Conservation (phyloP, 2,329 filamentous ascomycete species). For the Catunica adiposa region DNA sequence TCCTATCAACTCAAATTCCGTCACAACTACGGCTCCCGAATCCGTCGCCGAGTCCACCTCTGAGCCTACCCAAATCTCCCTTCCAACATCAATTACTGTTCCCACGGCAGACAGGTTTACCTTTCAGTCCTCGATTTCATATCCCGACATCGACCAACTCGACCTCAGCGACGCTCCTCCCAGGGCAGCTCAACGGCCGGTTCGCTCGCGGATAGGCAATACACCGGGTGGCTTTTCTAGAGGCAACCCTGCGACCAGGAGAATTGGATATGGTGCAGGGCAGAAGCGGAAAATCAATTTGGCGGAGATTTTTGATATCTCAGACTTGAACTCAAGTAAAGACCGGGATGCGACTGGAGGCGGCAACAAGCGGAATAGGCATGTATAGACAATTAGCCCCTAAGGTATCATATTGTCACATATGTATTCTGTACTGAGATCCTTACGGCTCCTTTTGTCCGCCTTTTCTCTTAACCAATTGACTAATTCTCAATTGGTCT, state of each 20-base stretch:
- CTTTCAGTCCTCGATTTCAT: conserved; percentile 48
- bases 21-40: neutral
- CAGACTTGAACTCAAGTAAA: conserved; percentile 44
- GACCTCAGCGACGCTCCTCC: conserved; percentile 37
- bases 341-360: conserved; percentile 45
- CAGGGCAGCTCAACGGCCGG: conserved; percentile 10
- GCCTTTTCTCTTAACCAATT: no score
- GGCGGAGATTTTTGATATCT: conserved; percentile 59
- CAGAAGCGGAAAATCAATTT: conserved; percentile 59
- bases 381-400: conserved; percentile 21
- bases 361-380: conserved; percentile 34
- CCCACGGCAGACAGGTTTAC: conserved; percentile 48
- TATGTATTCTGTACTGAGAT: no score
- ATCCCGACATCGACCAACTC: conserved; percentile 41
- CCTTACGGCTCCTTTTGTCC: no score
- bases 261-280: conserved; percentile 47
- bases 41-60: neutral
- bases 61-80: neutral
- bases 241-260: conserved; percentile 17
- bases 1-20: neutral
- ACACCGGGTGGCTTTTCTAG: conserved; percentile 14
- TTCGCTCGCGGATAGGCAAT: conserved; percentile 8
- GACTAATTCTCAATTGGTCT: no score
- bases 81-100: conserved; percentile 21
- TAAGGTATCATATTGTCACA: neutral